phyloP scores from a whole-genome alignment of 2,329 filamentous ascomycete species.

The Colletotrichum godetiae region DNA sequence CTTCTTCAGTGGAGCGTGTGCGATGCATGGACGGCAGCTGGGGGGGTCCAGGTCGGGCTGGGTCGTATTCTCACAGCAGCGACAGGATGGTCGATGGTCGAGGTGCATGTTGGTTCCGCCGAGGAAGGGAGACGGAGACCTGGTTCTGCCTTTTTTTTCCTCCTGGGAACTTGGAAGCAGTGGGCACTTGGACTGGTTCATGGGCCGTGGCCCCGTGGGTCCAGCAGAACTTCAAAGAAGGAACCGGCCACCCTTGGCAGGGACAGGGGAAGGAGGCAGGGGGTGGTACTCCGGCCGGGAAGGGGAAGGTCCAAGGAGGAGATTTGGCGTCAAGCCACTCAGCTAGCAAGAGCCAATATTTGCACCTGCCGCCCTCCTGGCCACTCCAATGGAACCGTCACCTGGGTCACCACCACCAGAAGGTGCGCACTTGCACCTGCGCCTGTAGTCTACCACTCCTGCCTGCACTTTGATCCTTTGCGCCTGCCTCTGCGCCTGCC shows the following conservation, averaged over 20 bases:
- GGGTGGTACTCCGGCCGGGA: slow-evolving; percentile 9
- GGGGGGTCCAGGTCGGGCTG: neutral
- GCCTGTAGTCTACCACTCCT: neutral
- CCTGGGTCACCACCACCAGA: slow-evolving; percentile 4
- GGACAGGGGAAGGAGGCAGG: slow-evolving; percentile 22
- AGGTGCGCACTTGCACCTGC: neutral
- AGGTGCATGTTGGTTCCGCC: too few relatives aligned
- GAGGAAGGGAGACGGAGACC: neutral
- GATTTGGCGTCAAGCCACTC: slow-evolving; percentile 34
- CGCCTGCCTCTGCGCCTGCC: neutral
- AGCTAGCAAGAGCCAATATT: slow-evolving; percentile 11
- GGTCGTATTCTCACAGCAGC: slow-evolving; percentile 8
- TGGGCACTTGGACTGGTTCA: slow-evolving; percentile 28
- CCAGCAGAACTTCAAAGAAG: neutral
- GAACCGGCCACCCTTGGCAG: slow-evolving; percentile 15
- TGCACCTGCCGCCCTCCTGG: neutral
- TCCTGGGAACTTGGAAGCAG: neutral
- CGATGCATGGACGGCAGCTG: slow-evolving; percentile 13
- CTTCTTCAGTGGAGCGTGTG: slow-evolving; percentile 20
- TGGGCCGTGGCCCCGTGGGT: neutral
- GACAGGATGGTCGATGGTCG: neutral
- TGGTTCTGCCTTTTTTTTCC: neutral
- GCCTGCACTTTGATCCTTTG: neutral
- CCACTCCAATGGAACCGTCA: neutral
- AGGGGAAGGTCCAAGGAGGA: slow-evolving; percentile 25